Conservation (phyloP, 75 land plant species). For the Chamaecyparis obtusa region DNA sequence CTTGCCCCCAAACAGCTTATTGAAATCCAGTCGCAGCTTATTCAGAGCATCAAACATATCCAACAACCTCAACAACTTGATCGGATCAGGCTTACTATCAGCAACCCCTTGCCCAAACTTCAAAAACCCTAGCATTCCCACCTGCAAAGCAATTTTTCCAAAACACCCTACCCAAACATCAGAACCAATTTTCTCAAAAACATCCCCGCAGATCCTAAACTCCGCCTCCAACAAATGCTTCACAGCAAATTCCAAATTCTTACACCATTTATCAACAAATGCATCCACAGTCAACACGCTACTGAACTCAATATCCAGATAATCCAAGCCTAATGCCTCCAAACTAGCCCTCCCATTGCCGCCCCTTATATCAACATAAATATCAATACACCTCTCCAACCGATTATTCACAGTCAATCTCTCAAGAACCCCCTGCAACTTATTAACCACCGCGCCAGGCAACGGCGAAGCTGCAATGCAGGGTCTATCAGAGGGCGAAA, state of each 20-base stretch:
- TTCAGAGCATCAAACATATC: slow-evolving; percentile 49
- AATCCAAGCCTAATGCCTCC: slow-evolving; percentile 43
- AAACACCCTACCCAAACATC: slow-evolving; percentile 36
- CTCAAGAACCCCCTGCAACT: slow-evolving; percentile 47
- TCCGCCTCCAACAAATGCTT: slow-evolving; percentile 62
- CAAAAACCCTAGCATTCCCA: slow-evolving; percentile 50
- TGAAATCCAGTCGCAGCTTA: slow-evolving; percentile 46
- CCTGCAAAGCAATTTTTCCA: slow-evolving; percentile 39
- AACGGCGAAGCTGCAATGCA: slow-evolving; percentile 17
- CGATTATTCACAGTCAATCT: slow-evolving; percentile 41
- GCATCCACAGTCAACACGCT: slow-evolving; percentile 38
- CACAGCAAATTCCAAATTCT: slow-evolving; percentile 66
- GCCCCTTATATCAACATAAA: slow-evolving; percentile 31
- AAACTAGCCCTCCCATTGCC: slow-evolving; percentile 26
- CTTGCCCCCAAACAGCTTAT: slow-evolving; percentile 42
- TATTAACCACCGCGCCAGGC: slow-evolving; percentile 37
- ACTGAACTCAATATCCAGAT: slow-evolving; percentile 41
- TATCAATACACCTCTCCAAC: slow-evolving; percentile 29
- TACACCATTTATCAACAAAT: slow-evolving; percentile 46
- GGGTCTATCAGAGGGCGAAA: slow-evolving; percentile 17
- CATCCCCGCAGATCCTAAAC: slow-evolving; percentile 48
- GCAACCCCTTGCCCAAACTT: slow-evolving; percentile 44
- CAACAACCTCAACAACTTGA: slow-evolving; percentile 55
- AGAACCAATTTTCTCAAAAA: slow-evolving; percentile 43
- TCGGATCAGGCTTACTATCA: slow-evolving; percentile 47